Conservation (phyloP, 805 yeast species). For the Candida michaelii region DNA sequence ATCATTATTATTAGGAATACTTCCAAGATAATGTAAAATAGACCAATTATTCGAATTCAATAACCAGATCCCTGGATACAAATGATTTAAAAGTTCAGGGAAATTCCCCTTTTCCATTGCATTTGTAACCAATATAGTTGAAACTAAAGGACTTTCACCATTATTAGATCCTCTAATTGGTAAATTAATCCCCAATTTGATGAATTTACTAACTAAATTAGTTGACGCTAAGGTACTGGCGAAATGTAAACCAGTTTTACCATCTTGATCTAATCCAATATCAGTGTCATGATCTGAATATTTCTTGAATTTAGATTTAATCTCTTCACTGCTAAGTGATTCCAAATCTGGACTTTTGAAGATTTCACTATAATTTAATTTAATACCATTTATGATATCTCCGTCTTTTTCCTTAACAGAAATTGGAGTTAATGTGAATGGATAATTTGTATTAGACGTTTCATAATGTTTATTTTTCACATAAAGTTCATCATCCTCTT, state of each 20-base stretch:
- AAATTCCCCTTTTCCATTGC: constrained; percentile 79
- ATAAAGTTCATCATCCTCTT: not conserved
- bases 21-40: constrained; percentile 81
- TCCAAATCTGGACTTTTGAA: constrained; percentile 32
- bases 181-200: constrained; percentile 34
- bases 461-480: constrained; percentile 18
- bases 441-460: constrained; percentile 35
- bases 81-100: constrained; percentile 61
- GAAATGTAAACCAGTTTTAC: constrained; percentile 45
- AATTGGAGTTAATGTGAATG: constrained; percentile 34
- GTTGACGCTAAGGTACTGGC: constrained; percentile 42
- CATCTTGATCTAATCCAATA: constrained; percentile 38
- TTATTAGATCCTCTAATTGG: constrained; percentile 39
- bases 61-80: constrained; percentile 60
- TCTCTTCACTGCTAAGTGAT: constrained; percentile 20
- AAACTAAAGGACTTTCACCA: constrained; percentile 48
- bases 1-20: constrained; percentile 24
- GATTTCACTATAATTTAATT: constrained; percentile 31
- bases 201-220: constrained; percentile 33
- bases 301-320: constrained; percentile 25
- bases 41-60: constrained; percentile 68
- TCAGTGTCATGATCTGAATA: constrained; percentile 22
- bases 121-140: constrained; percentile 82
- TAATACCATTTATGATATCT: constrained; percentile 32
- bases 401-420: constrained; percentile 20